These are phyloP conservation scores for Rosa multiflora DNA, from an alignment of 306 rosid species.

Conservation along the genomic window DNA sequence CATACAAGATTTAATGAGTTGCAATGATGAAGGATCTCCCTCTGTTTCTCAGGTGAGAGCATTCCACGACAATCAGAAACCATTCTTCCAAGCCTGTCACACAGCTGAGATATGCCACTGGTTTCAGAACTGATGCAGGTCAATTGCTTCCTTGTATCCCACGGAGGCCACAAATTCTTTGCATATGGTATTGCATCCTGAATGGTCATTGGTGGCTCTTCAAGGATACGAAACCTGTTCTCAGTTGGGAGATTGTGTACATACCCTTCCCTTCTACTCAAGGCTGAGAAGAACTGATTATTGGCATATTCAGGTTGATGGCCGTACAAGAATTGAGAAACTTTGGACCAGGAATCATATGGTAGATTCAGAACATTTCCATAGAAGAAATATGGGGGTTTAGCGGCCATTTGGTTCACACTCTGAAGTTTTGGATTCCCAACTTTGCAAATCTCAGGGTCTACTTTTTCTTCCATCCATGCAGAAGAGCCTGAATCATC, in stretches of 20 bases:
- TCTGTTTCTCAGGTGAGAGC: constrained; percentile 55
- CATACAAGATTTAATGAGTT: constrained; percentile 67
- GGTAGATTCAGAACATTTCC: constrained; percentile 56
- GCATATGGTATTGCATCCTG: constrained; percentile 64
- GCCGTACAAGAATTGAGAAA: constrained; percentile 69
- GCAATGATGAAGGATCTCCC: constrained; percentile 62
- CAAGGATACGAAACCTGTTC: constrained; percentile 62
- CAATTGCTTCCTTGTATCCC: constrained; percentile 84
- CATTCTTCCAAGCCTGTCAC: constrained; percentile 56
- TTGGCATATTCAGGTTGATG: constrained; percentile 76
- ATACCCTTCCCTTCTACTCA: constrained; percentile 79
- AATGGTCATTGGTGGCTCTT: constrained; percentile 65
- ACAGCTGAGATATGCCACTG: constrained; percentile 49
- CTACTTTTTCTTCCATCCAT: constrained; percentile 67
- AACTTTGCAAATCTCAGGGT: constrained; percentile 30
- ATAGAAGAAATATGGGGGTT: constrained; percentile 78
- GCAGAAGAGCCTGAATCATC: constrained; percentile 40
- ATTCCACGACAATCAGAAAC: constrained; percentile 50
- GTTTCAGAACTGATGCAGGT: constrained; percentile 60
- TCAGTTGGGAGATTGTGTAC: constrained; percentile 85
- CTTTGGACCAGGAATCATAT: constrained; percentile 65
- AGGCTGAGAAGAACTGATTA: constrained; percentile 63
- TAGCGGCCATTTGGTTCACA: constrained; percentile 39
- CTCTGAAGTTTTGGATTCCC: constrained; percentile 37
- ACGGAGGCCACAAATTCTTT: constrained; percentile 88